Conservation (phyloP, 208 protist genomes). For the Trypanosoma brucei region DNA sequence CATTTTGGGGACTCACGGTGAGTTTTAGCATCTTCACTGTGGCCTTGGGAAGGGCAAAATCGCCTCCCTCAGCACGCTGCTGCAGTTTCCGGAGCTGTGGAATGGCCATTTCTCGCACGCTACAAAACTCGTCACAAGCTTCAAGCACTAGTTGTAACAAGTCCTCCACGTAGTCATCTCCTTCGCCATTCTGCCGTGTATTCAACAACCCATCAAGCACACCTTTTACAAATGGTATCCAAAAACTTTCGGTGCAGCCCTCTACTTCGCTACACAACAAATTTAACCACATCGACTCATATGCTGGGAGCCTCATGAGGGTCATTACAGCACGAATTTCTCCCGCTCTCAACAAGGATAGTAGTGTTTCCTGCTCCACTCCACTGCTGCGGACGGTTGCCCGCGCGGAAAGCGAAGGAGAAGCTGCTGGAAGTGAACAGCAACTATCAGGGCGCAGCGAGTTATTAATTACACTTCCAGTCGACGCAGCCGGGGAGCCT, state of each 20-base stretch:
- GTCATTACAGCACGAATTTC: slow-evolving; percentile 47
- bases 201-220: slow-evolving; percentile 30
- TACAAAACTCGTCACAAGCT: slow-evolving; percentile 54
- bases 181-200: not conserved
- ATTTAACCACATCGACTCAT: slow-evolving; percentile 33
- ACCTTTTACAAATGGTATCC: slow-evolving; percentile 42
- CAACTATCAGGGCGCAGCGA: not conserved
- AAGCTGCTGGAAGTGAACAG: not conserved
- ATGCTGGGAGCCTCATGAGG: slow-evolving; percentile 45
- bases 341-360: slow-evolving; percentile 39
- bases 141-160: slow-evolving; percentile 41
- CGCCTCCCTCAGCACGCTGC: slow-evolving; percentile 7
- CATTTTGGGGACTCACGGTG: not conserved
- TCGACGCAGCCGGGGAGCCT: not conserved
- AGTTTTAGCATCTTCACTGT: slow-evolving; percentile 45
- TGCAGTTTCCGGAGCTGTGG: slow-evolving; percentile 33
- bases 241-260: slow-evolving; percentile 38
- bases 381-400: slow-evolving; percentile 9
- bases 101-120: slow-evolving; percentile 27
- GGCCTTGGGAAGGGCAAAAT: slow-evolving; percentile 26
- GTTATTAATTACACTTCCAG: not conserved
- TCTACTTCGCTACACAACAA: slow-evolving; percentile 30
- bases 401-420: not conserved
- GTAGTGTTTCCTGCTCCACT: slow-evolving; percentile 43
- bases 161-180: slow-evolving; percentile 21